Evolutionary conservation across 345 rosid species (phyloP).

Genomic region (Acer negundo): DNA sequence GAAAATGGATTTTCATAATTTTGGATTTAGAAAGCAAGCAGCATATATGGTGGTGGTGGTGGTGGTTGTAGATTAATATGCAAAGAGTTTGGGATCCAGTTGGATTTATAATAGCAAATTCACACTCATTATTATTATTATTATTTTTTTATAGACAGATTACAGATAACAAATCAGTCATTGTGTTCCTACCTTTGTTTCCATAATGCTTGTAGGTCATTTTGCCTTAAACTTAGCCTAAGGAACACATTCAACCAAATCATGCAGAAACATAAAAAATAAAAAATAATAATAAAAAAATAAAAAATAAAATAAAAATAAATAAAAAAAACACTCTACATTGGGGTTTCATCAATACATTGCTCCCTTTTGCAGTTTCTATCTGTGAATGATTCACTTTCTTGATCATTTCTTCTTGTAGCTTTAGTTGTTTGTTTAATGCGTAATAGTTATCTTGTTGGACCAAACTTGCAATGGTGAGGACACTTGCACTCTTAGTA

Average conservation of each 20-base stretch:
- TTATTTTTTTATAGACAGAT: constrained; percentile 13
- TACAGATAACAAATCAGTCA: constrained; percentile 11
- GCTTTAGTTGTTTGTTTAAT: constrained; percentile 10
- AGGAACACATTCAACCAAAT: constrained; percentile 19
- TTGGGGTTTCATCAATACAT: background rate
- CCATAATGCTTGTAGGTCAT: constrained; percentile 10
- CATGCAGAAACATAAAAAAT: constrained; percentile 11
- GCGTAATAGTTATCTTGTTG: background rate
- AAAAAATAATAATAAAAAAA: background rate
- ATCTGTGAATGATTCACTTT: constrained; percentile 3
- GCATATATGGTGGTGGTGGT: background rate
- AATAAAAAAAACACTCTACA: constrained; percentile 3
- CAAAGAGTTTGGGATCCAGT: background rate
- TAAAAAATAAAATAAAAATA: background rate
- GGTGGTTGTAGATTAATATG: background rate
- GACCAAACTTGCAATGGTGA: constrained; percentile 4
- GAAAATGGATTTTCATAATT: no score
- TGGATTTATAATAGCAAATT: background rate
- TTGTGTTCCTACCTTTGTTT: background rate
- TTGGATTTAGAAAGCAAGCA: no score
- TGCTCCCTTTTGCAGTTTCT: no score
- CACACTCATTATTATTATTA: constrained; percentile 21
- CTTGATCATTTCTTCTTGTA: constrained; percentile 8
- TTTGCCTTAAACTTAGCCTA: constrained; percentile 10
- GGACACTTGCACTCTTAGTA: constrained; percentile 17